Evolutionary conservation across 352 stramenopile species (phyloP), one percentile per base, ranked within the genome.

Genomic region (Elongisporangium senticosum): DNA sequence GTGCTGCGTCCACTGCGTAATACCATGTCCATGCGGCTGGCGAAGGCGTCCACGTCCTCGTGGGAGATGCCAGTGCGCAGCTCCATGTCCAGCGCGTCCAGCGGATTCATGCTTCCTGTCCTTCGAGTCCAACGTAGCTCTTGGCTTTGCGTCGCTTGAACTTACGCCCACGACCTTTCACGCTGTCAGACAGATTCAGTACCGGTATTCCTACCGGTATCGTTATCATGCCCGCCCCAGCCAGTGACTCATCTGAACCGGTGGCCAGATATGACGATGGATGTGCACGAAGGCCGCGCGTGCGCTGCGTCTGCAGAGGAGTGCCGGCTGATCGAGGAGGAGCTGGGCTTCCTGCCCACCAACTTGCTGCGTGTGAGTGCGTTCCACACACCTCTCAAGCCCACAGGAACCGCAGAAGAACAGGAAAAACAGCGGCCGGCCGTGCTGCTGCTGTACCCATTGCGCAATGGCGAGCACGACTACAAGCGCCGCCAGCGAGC

Each of bases 31-130:
- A 89, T 86, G n/a, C 83, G 78, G 7, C 53, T 55, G 17, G 67
- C 68, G 69, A 93, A 93, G 28, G 84, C 77, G 37, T 93, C 79
- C 50, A 88, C 67, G 17, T 93, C 83, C n/a, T 77, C 63, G 49
- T 75, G 65, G 17, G 77, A 79, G 58, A 89, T 76, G 48, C 80
- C 79, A 0, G 73, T 82, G 65, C 81, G 81, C 28, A 74, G 67
- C 70, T 84, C 71, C 75, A 93, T 90, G 58, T 93, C 81, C 10
- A 93, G 67, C 51, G 79, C 55, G 21, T 58, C 62, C 53, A 88
- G 72, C 2, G 81, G 75, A 47, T 90, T 75, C 81, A 89, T 88
- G 6, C 62, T 64, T 59, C 48, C 52, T 22, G 28, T n/a, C 26
- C 37, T n/a, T 51, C n/a, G 7, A 14, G 58, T 91, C 81, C 10